Base-by-base conservation (phyloP, 2,329 filamentous ascomycete species). In the Fonsecaea monophora region DNA sequence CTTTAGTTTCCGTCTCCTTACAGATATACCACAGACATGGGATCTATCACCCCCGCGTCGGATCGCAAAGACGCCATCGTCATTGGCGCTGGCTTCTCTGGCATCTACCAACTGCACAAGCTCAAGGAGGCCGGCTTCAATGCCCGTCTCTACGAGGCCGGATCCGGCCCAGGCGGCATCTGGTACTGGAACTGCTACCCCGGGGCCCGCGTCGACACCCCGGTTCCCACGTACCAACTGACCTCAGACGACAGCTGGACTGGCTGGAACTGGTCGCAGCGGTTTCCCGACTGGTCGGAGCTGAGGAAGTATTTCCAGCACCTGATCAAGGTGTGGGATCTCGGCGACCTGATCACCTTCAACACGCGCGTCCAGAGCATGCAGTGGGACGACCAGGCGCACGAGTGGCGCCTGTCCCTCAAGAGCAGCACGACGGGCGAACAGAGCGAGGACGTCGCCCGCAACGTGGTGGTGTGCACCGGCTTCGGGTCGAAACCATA, bases 201-300 rank as follows among this genome's bases (percentile, higher is more conserved):
- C 2, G 82, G 82, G 2, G 68, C 82, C 1, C 76, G 75, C 70
- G 88, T 86, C 73, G 87, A 89, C 70, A 76, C 86, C 1, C 86
- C 89, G 75, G 82, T 87, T 73, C 87, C 87, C 0, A 83, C 77
- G 25, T 78, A 84, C 59, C 79, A 80, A 54, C 84, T 83, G 65
- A 32, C 60, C 34, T 60, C 50, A 10, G 65, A 45, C 4, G 83
- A 85, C 69, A 71, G 87, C n/a, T 78, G 82, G 0, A 73, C 77
- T 21, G 80, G 87, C 72, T 77, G 80, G 1, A 74, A 82, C n/a
- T 7, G 80, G 82, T 56, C 73, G 80, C 0, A 67, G 60, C n/a
- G 77, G 10, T 60, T 60, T 18, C 58, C 58, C 21, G 18, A 15
- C n/a, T 48, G 54, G 9, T 63, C 65, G 12, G 40, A 38, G 13